Evolutionary conservation across 345 rosid species (phyloP), one percentile per base, ranked within the genome.

Genomic region (Syzygium jambos): DNA sequence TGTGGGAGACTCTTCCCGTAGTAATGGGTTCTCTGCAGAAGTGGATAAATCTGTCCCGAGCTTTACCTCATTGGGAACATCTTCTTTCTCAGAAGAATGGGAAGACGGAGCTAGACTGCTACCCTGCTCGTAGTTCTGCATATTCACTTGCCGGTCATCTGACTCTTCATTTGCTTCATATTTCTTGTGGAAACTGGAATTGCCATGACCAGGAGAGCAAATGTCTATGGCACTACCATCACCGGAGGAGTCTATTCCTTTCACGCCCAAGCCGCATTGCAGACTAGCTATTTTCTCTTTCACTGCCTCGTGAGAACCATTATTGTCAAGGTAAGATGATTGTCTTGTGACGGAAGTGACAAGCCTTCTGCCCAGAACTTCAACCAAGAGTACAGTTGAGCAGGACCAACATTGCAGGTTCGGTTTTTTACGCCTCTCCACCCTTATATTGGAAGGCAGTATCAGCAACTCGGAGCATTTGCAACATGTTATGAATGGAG

Each of bases 321-420:
- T 91, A 85, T 87, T 90, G 87, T 78, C 94, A 85, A 86, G 90
- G 2, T 88, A 46, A 29, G 92, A 87, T 38, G 88, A 78, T 87
- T 88, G 91, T 7, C 85, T 84, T 77, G 91, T 88, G 55, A 86
- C 85, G 65, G 93, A 91, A 86, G 94, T 49, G 52, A 95, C 84
- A 85, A 96, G 93, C 87, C 93, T 98, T 86, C 90, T 93, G 91
- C 94, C 89, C 11, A 91, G 88, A 85, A 95, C 82, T 21, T 92
- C 52, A 46, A 90, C 92, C 43, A 84, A 87, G 57, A 96, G 93
- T 12, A 93, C 86, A 17, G 93, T 87, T 43, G 96, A 95, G 87
- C 99, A 98, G 38, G 93, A 90, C 80, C 99, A 97, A 57, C 99
- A 98, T 63, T 88, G 94, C n/a, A 98, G 86, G 89, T 93, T 95